Base-by-base conservation (phyloP, 2,329 filamentous ascomycete genomes). In the Trichoderma breve region DNA sequence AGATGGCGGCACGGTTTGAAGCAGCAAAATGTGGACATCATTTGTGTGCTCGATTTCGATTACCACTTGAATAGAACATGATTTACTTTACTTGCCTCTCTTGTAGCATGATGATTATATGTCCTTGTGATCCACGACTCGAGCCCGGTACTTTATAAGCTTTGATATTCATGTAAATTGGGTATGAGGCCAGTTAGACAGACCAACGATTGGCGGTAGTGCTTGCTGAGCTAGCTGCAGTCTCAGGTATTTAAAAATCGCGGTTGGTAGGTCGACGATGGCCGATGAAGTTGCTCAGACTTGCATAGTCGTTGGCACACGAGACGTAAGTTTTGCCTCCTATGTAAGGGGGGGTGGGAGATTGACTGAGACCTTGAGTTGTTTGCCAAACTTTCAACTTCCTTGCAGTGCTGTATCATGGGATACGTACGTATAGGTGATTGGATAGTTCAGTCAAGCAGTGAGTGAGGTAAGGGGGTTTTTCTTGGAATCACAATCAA, bases 41-140 rank as follows among this genome's bases (percentile, higher is more conserved):
- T 60, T 60, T 74, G 73, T 75, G 57, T 76, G 75, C 69, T 64
- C 72, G 39, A 70, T 71, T 57, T 67, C 55, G 21, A 61, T 55
- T 62, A 61, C 30, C 57, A 47, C 47, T 73, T 75, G 76, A 77
- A 78, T 76, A 77, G 76, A 68, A 78, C 73, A 77, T 75, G 75
- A 77, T 68, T 39, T 39, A 39, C 36, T 39, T 30, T 51, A 36
- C 43, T 64, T 65, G 32, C 15, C 65, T 60, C 28, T 39, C 5
- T 2, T 24, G 43, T 51, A 21, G 15, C 32, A 21, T 55, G 18
- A 28, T 6, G 14, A 21, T 3, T 34, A n/a, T 24, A n/a, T n/a
- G 6, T 7, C 8, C 7, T 0, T 18, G 24, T 28, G n/a, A 18
- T 18, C 2, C 30, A 51, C 5, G 9, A 6, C 43, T 47, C 43